Base-by-base conservation (phyloP, 164 flowering plant species). In the Amborella trichopoda region DNA sequence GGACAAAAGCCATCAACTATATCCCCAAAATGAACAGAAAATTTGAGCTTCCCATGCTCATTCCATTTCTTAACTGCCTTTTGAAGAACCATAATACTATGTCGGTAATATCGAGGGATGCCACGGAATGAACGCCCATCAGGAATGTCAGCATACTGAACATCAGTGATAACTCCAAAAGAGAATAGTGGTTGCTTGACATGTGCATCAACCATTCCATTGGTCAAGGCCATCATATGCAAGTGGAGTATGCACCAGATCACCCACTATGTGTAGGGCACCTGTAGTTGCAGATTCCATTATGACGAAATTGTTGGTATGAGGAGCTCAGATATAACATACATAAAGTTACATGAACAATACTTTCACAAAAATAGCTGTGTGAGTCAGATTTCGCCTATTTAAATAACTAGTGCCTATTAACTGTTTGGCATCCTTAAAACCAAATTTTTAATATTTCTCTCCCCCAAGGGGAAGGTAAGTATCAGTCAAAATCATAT, bases 1-100 rank as follows among this genome's bases (percentile, higher is more conserved):
- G 98, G 94, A 59, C 98, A 91, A 47, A 62, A 77, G 4, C 95
- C 97, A 66, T 90, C 95, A 28, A 86, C 91, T 44, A 83, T 86
- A 55, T 90, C 97, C 22, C 97, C 97, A 32, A 90, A 75, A 52
- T 90, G 81, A 28, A 90, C 28, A 3, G 64, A 77, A 64, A 86
- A 90, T 6, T 63, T 70, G 20, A 73, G 75, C 23, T 63, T 78
- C 46, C 57, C 49, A 18, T 64, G 67, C 19, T 56, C 22, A 46
- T 83, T 86, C 98, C 98, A 90, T 39, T 68, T 67, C 17, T 62
- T 48, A 12, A 90, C 83, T 14, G 98, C 98, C 65, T 83, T 78
- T 58, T 81, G 84, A 61, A 87, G 40, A n/a, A 91, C 89, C 47
- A 49, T 66, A 41, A 80, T 51, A 70, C 96, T 87, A 54, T 91